Evolutionary conservation across 306 rosid species (phyloP), one percentile per base, ranked within the genome.

Genomic region (Oemleria cerasiformis): DNA sequence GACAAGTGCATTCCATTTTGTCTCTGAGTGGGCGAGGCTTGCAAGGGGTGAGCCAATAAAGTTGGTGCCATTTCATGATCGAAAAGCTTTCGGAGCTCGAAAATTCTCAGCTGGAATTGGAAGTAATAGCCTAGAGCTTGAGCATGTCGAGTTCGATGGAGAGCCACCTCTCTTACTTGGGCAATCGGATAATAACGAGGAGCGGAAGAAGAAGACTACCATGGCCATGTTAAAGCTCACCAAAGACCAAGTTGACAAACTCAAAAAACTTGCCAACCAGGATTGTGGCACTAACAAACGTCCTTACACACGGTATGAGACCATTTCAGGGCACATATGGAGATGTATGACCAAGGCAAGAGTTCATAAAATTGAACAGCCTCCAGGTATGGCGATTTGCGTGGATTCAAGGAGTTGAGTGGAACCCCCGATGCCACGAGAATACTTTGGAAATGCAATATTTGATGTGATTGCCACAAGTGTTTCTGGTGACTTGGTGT

Each of bases 261-360:
- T 91, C 15, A 88, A 61, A 65, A 67, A 63, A 21, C 44, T 9
- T 34, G 91, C 92, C 0, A 86, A 91, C 2, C 1, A 2, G 20
- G 77, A 82, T 8, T 63, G 65, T 9, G 25, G 16, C 16, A 8
- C 25, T 5, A 60, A 34, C 2, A 71, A 61, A 1, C 82, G 82
- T 0, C 45, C 72, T 21, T 90, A 77, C n/a, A 83, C 78, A 0
- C 74, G 88, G 44, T 88, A 75, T 2, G 96, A 91, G 75, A 60
- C 80, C 0, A 3, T 91, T 7, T 60, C 88, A 0, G 91, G 88
- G 0, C 85, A 91, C 51, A 44, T 87, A 1, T 91, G 96, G 97
- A 82, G 81, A 56, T 80, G 81, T 53, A 86, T 89, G 0, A 60
- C 86, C 69, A 87, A 83, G 65, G 91, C 97, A 0, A 77, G 91